Base-by-base conservation (phyloP, 257 asterid genomes). In the Solanum bulbocastanum region DNA sequence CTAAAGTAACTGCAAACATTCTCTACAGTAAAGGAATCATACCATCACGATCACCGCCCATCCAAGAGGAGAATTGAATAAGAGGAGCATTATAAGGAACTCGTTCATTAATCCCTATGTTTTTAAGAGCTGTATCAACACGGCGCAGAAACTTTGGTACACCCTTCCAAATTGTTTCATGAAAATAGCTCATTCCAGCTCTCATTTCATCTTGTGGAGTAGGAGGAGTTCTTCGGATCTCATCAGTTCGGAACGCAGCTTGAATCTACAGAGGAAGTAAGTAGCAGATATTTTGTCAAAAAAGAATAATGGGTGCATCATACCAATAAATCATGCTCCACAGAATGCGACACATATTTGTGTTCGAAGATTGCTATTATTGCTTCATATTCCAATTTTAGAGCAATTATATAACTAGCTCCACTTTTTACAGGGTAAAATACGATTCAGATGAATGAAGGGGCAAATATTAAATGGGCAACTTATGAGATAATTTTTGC, bases 31-130 rank as follows among this genome's bases (percentile, higher is more conserved):
- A 11, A 52, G 35, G 49, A 60, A 27, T 78, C 46, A 44, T 92
- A 92, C 94, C 94, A 89, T 92, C 94, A 88, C 94, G 94, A 87
- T 92, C 94, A 83, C 94, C 94, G 7, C 94, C 94, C 94, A 92
- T 92, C 94, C 94, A 92, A 86, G 94, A 92, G 76, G 94, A 92
- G 88, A 92, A 92, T 62, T 92, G 94, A 87, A 92, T 92, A 13
- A 92, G 93, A 35, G 93, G 94, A 81, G 93, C 93, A 89, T 91
- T 92, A 83, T 91, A 91, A 71, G 94, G 94, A 89, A 92, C 91
- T 27, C 94, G 94, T 32, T 92, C 93, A 62, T 92, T 36, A 42
- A 92, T 92, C 88, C 94, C 94, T 9, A 92, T 89, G 85, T 92
- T 92, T 72, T 87, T 92, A 33, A 91, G 93, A 37, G 94, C 93